Evolutionary conservation across 768 basidiomycete genomes (phyloP).

Genomic region (Hericium erinaceus): DNA sequence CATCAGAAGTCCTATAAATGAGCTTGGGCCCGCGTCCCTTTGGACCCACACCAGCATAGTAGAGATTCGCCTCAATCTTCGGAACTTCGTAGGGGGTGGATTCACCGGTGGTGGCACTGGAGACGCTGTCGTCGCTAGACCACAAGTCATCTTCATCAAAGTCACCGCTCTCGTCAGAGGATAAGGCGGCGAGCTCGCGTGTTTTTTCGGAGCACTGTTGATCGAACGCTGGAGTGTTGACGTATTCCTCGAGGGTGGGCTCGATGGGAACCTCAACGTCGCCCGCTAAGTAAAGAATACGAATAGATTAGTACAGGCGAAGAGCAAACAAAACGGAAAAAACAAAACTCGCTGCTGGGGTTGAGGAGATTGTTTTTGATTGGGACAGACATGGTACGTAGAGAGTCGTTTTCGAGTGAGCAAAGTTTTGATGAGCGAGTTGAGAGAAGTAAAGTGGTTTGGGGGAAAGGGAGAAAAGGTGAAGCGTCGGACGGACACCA

Average conservation of each 20-base stretch:
- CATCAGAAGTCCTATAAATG: slow-evolving; percentile 14
- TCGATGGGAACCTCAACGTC: not conserved
- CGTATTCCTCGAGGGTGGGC: not conserved
- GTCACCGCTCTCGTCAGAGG: not conserved
- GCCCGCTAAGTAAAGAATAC: not conserved
- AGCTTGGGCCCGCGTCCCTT: slow-evolving; percentile 15
- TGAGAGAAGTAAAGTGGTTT: too few relatives aligned
- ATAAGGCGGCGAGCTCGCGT: not conserved
- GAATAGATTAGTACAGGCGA: not conserved
- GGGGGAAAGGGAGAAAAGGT: too few relatives aligned
- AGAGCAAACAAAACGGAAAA: not conserved
- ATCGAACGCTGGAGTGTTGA: slow-evolving; percentile 3
- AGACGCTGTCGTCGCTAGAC: not conserved
- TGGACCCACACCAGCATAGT: slow-evolving; percentile 14
- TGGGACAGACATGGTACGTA: not conserved
- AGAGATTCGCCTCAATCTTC: slow-evolving; percentile 16
- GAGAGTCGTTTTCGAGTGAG: not conserved
- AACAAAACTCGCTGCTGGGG: not conserved
- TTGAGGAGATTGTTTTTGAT: not conserved
- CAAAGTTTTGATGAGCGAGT: not conserved
- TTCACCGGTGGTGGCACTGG: slow-evolving; percentile 2
- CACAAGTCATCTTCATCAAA: not conserved
- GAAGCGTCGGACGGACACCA: too few relatives aligned
- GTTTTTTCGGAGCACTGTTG: not conserved
- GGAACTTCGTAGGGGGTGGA: slow-evolving; percentile 8